Evolutionary conservation across 164 flowering plant genomes (phyloP), one percentile per base, ranked within the genome.

Genomic region (Macadamia tetraphylla): DNA sequence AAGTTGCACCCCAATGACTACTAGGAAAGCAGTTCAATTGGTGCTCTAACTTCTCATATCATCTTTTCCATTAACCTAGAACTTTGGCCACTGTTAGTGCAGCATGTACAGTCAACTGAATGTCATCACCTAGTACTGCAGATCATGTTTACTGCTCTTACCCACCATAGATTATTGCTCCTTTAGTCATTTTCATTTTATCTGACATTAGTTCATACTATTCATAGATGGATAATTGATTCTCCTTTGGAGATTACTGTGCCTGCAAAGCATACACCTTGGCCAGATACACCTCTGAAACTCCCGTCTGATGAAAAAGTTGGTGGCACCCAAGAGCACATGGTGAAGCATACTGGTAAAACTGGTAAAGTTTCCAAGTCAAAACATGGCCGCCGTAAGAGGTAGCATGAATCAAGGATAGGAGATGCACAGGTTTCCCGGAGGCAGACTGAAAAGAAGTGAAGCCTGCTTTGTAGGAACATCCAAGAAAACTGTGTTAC

Each of bases 251-350:
- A 94, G 48, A 73, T 94, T 46, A 94, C 97, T 17, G 94, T 94
- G 66, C 88, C 94, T 32, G 87, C 98, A 5, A 94, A 87, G 73
- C 90, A 82, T 63, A 94, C 97, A n/a, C 94, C 98, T 51, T 92
- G 98, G 98, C 96, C 95, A 3, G 97, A 94, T 78, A 84, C 82
- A 70, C 94, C 96, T 76, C 97, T 94, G 44, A 97, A 94, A 73
- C 89, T 94, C 67, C 92, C 85, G 17, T 62, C 81, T 29, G 64
- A 48, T 57, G 83, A 73, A 70, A 88, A 82, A 53, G 69, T 56
- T 51, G 71, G 17, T 29, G 64, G 3, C 65, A 69, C 67, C 60
- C 78, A 70, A 69, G 91, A 86, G 48, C 81, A 67, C 31, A 66
- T 66, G n/a, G 84, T 73, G 65, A 87, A 86, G 75, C 88, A 60